Evolutionary conservation across 169 alveolate species (phyloP).

Genomic region (Plasmodium berghei): DNA sequence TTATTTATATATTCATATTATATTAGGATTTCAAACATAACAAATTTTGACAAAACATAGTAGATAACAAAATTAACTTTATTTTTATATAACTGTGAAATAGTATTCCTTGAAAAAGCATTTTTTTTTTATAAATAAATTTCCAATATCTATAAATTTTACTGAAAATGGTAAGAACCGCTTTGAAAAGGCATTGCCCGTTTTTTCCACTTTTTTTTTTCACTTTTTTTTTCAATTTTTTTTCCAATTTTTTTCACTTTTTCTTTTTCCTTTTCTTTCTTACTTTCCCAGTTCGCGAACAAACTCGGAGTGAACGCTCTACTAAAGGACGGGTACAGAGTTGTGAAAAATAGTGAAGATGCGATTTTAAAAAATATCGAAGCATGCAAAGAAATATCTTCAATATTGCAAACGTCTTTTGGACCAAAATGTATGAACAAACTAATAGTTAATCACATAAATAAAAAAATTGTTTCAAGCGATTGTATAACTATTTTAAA

Average conservation of each 20-base stretch:
- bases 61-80: too few species aligned
- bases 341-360: slow-evolving; percentile 63
- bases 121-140: too few species aligned
- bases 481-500: slow-evolving; percentile 97
- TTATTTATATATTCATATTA: too few species aligned
- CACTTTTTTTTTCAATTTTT: slow-evolving; percentile 7
- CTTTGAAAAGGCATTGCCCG: too few species aligned
- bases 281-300: slow-evolving; percentile 33
- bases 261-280: slow-evolving; percentile 9
- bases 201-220: background rate
- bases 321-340: slow-evolving; percentile 63
- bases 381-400: slow-evolving; percentile 94
- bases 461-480: slow-evolving; percentile 96
- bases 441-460: slow-evolving; percentile 97
- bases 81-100: too few species aligned
- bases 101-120: too few species aligned
- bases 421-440: slow-evolving; percentile 99
- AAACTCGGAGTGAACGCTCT: slow-evolving; percentile 52
- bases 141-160: too few species aligned
- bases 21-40: too few species aligned
- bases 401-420: slow-evolving; percentile 95
- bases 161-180: too few species aligned
- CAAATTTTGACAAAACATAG: too few species aligned
- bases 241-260: too few species aligned
- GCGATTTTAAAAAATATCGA: slow-evolving; percentile 90